Conservation (phyloP, 2,329 filamentous ascomycete species). For the Dothidotthia symphoricarpi region DNA sequence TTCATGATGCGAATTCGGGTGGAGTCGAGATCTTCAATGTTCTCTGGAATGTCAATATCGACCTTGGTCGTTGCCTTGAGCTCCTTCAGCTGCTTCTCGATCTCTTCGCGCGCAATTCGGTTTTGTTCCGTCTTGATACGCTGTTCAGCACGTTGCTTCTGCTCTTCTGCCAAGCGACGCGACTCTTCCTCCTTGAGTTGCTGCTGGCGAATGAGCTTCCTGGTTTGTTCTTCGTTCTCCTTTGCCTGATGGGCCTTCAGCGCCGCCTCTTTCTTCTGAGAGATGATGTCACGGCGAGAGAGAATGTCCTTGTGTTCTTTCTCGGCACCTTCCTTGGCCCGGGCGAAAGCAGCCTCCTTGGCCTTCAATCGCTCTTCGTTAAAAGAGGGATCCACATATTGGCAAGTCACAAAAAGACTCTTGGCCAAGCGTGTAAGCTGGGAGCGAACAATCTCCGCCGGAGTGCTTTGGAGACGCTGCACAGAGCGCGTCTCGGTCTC, state of each 20-base stretch:
- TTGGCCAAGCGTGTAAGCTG: slow-evolving; percentile 90
- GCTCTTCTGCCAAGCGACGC: slow-evolving; percentile 85
- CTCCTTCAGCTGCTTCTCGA: slow-evolving; percentile 88
- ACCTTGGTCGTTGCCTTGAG: slow-evolving; percentile 89
- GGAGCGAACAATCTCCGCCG: slow-evolving; percentile 93
- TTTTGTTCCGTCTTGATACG: slow-evolving; percentile 63
- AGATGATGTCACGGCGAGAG: slow-evolving; percentile 83
- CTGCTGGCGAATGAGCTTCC: slow-evolving; percentile 82
- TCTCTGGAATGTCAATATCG: slow-evolving; percentile 76
- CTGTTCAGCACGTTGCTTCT: slow-evolving; percentile 86
- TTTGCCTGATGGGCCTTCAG: slow-evolving; percentile 82
- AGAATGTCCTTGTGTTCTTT: slow-evolving; percentile 86
- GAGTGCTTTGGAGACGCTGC: slow-evolving; percentile 94
- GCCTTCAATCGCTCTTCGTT: slow-evolving; percentile 77
- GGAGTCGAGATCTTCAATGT: slow-evolving; percentile 65
- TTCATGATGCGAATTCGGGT: slow-evolving; percentile 85
- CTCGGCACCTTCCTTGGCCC: slow-evolving; percentile 83
- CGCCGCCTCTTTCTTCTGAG: slow-evolving; percentile 96
- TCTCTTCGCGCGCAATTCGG: slow-evolving; percentile 51
- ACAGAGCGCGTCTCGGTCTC: slow-evolving; percentile 82
- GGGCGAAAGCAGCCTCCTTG: slow-evolving; percentile 74
- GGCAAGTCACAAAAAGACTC: slow-evolving; percentile 87
- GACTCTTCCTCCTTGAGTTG: slow-evolving; percentile 88
- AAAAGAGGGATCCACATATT: slow-evolving; percentile 90
- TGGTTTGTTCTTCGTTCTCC: slow-evolving; percentile 88